A percentile compares a stretch with the other conserved stretches of the same genome.
phyloP scores from a whole-genome alignment of 2,329 filamentous ascomycete species.

The Lizonia empirigonia region DNA sequence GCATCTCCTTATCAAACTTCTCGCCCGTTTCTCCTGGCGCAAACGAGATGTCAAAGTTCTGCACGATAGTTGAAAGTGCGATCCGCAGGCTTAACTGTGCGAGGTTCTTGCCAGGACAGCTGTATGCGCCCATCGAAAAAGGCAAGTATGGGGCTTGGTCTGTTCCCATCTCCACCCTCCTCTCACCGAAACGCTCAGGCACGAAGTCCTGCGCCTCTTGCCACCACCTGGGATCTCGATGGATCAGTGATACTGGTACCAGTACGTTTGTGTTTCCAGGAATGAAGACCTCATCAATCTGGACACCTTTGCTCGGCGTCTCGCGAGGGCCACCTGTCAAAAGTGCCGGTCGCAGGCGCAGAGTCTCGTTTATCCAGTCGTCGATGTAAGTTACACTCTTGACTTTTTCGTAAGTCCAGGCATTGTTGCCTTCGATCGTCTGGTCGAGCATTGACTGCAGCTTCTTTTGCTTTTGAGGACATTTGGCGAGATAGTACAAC shows the following conservation, averaged over 20 bases:
- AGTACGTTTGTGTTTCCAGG: constrained; percentile 21
- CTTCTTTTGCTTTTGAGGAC: constrained; percentile 34
- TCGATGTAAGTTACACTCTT: constrained; percentile 37
- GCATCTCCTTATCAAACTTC: constrained; percentile 26
- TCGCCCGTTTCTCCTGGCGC: constrained; percentile 30
- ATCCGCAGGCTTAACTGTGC: constrained; percentile 26
- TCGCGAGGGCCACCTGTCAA: constrained; percentile 42
- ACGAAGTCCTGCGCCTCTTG: constrained; percentile 17
- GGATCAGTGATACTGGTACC: constrained; percentile 22
- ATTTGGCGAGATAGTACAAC: constrained; percentile 40
- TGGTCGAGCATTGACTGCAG: constrained; percentile 38
- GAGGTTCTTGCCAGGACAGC: constrained; percentile 29
- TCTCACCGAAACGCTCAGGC: constrained; percentile 25
- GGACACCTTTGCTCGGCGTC: constrained; percentile 44
- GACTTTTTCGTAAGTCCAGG: constrained; percentile 39
- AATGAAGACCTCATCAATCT: constrained; percentile 27
- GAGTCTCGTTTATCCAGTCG: constrained; percentile 39
- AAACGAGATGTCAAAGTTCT: constrained; percentile 29
- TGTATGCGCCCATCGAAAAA: constrained; percentile 20
- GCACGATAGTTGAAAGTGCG: constrained; percentile 22
- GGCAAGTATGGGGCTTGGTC: constrained; percentile 23
- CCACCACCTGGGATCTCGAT: constrained; percentile 34
- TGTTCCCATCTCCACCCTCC: constrained; percentile 22
- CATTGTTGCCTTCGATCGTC: constrained; percentile 22
- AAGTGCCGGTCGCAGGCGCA: constrained; percentile 48